phyloP scores from a whole-genome alignment of 2,329 filamentous ascomycete genomes.

The Trichothecium sympodiale region DNA sequence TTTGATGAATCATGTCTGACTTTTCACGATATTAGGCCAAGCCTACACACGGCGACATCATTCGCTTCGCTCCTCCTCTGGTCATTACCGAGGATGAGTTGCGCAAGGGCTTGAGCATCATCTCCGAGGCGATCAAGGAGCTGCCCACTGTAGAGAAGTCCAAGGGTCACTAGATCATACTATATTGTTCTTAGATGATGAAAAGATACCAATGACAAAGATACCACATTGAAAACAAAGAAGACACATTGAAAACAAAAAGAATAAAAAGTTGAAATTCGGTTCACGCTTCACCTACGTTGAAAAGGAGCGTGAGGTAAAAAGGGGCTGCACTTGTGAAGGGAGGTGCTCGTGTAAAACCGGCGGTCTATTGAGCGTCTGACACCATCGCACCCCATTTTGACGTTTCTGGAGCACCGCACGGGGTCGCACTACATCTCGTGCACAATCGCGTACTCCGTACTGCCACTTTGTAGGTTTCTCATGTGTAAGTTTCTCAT shows the following conservation, averaged over 20 bases:
- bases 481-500: too few relatives aligned
- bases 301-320: too few relatives aligned
- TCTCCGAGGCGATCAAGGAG: constrained; percentile 71
- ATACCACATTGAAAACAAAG: constrained; percentile 7
- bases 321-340: too few relatives aligned
- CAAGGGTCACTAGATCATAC: constrained; percentile 20
- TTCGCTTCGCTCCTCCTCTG: constrained; percentile 89
- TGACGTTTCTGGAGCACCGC: too few relatives aligned
- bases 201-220: constrained; percentile 2
- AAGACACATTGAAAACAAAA: constrained; percentile 5
- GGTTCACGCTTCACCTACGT: too few relatives aligned
- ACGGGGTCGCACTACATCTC: too few relatives aligned
- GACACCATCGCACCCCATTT: too few relatives aligned
- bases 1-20: not conserved
- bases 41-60: constrained; percentile 97
- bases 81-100: constrained; percentile 89
- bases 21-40: constrained; percentile 56
- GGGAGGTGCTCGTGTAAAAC: too few relatives aligned
- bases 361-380: too few relatives aligned
- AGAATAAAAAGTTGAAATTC: too few relatives aligned
- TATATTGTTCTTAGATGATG: not conserved
- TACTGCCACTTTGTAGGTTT: too few relatives aligned
- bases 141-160: constrained; percentile 49
- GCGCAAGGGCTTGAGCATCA: constrained; percentile 63
- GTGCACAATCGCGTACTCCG: too few relatives aligned